Conservation (phyloP, 495 filamentous ascomycete species). For the Talaromyces proteolyticus region DNA sequence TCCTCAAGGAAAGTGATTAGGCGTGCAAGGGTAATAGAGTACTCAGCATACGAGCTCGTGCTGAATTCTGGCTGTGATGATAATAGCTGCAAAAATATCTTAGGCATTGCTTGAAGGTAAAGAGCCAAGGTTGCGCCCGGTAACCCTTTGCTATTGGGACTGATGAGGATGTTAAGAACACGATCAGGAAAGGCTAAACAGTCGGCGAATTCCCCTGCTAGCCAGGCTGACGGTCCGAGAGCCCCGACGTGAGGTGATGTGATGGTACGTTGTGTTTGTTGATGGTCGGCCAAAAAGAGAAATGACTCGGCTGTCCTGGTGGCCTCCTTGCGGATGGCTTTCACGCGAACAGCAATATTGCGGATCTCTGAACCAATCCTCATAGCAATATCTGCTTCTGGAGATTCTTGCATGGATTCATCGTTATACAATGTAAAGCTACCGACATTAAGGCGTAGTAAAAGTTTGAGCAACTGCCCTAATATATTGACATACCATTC, state of each 20-base stretch:
- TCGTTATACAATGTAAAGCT: constrained; percentile 17
- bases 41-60: constrained; percentile 58
- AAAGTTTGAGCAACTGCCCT: constrained; percentile 69
- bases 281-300: constrained; percentile 47
- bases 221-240: constrained; percentile 70
- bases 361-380: constrained; percentile 78
- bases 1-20: constrained; percentile 77
- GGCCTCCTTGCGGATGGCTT: constrained; percentile 67
- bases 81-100: constrained; percentile 67
- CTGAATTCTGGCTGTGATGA: constrained; percentile 53
- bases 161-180: constrained; percentile 66
- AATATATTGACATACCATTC: constrained; percentile 93
- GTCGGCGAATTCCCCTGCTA: constrained; percentile 79
- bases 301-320: constrained; percentile 76
- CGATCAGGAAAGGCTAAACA: constrained; percentile 58
- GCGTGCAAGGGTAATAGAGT: constrained; percentile 68
- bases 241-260: constrained; percentile 50
- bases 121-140: constrained; percentile 60
- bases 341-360: constrained; percentile 89
- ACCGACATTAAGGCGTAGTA: constrained; percentile 33
- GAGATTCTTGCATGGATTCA: constrained; percentile 9
- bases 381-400: constrained; percentile 43
- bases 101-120: constrained; percentile 81
- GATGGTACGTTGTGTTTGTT: constrained; percentile 36
- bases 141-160: constrained; percentile 54